A percentile compares a stretch with the other conserved stretches of the same genome.
These are phyloP conservation scores for Metroxylon sagu DNA, from an alignment of 176 grass and related monocot species.

Conservation along the genomic window DNA sequence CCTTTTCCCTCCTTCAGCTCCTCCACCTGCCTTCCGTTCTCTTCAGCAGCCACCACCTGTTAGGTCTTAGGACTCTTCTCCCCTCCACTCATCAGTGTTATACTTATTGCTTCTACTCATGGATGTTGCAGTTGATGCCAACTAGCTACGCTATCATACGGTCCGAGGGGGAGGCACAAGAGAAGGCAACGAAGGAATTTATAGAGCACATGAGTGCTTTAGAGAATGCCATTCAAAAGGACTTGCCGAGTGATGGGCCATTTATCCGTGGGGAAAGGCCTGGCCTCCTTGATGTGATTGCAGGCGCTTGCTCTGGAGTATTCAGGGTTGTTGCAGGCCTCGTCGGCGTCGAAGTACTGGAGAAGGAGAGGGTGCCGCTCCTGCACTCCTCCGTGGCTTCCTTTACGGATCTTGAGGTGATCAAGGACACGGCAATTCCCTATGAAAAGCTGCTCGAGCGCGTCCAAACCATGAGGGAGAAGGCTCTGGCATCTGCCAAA, in stretches of 20 bases:
- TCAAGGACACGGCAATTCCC: conserved; percentile 19
- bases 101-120: too few species aligned
- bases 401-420: conserved; percentile 10
- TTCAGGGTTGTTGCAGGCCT: conserved; percentile 12
- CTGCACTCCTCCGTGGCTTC: conserved; percentile 20
- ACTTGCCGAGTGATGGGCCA: conserved; percentile 4
- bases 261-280: conserved; percentile 29
- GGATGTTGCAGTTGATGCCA: conserved; percentile 2
- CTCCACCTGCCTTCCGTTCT: too few species aligned
- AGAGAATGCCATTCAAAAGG: conserved; percentile 10
- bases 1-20: too few species aligned
- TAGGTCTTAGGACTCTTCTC: too few species aligned
- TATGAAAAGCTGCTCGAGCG: conserved; percentile 21
- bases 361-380: not conserved
- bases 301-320: conserved; percentile 19
- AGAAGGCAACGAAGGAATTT: conserved; percentile 9
- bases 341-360: conserved; percentile 20
- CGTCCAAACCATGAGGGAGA: conserved; percentile 15
- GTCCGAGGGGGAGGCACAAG: conserved; percentile 5
- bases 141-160: conserved; percentile 5
- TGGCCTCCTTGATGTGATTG: conserved; percentile 28
- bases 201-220: conserved; percentile 10
- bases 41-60: too few species aligned
- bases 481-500: conserved; percentile 6
- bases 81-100: too few species aligned